Conservation (phyloP, 2,329 filamentous ascomycete species). For the Podosphaera xanthii region DNA sequence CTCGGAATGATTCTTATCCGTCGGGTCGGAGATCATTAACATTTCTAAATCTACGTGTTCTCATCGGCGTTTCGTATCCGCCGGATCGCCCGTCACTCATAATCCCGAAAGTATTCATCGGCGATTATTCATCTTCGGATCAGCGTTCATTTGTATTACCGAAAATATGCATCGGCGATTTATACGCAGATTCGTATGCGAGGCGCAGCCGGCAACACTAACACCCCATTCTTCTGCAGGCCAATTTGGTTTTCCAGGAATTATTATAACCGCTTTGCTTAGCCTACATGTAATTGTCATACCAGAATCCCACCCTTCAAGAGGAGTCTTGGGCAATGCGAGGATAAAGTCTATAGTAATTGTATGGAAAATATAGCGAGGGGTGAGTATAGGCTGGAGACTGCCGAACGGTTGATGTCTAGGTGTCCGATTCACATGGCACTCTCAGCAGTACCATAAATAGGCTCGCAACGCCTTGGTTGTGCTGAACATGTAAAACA, state of each 20-base stretch:
- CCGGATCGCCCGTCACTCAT: no score
- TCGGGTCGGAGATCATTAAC: no score
- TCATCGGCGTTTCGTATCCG: no score
- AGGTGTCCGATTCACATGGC: constrained; percentile 5
- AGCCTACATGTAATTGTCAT: neutral
- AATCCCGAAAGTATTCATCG: no score
- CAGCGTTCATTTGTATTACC: no score
- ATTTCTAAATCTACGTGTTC: no score
- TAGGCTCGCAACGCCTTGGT: constrained; percentile 8
- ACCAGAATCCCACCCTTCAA: neutral
- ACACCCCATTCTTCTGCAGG: neutral
- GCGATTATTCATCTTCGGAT: no score
- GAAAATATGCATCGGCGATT: no score
- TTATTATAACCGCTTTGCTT: neutral
- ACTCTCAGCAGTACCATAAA: constrained; percentile 19
- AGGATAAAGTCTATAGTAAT: neutral
- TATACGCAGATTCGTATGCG: no score
- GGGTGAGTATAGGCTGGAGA: neutral
- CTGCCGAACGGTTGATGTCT: neutral
- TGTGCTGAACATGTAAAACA: neutral
- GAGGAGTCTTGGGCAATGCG: neutral
- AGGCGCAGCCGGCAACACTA: neutral
- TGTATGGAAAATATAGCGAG: neutral
- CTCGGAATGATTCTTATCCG: no score
- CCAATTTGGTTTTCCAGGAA: neutral